Percentiles rank a stretch among this genome's conserved stretches.
These are phyloP conservation scores for Pleurotus tuoliensis DNA, from an alignment of 768 basidiomycete genomes.

Conservation along the genomic window DNA sequence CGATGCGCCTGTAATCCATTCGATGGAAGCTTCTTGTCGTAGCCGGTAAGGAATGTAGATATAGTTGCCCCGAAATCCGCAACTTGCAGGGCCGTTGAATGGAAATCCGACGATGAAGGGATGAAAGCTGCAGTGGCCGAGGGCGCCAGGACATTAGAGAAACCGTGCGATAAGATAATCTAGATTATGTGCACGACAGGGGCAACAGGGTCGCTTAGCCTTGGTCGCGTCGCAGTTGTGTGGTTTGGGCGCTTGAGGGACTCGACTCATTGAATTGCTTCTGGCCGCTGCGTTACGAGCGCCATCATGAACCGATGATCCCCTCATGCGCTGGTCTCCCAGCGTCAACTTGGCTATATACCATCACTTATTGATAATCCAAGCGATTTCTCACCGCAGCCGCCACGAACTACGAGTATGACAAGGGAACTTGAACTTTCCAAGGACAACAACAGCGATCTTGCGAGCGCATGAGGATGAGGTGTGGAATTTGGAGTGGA, in stretches of 20 bases:
- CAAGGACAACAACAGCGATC: constrained; percentile 79
- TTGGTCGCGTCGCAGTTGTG: too few relatives aligned
- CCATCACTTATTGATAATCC: too few relatives aligned
- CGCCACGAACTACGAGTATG: constrained; percentile 73
- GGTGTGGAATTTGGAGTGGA: constrained; percentile 96
- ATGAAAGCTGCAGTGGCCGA: neutral
- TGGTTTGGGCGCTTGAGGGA: too few relatives aligned
- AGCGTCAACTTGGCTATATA: too few relatives aligned
- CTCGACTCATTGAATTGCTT: too few relatives aligned
- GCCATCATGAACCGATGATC: too few relatives aligned
- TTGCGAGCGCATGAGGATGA: constrained; percentile 86
- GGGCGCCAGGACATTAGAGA: neutral
- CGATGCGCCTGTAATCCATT: constrained; percentile 51
- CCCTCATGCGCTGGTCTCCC: too few relatives aligned
- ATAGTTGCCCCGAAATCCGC: neutral
- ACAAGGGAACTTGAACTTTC: constrained; percentile 69
- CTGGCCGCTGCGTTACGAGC: too few relatives aligned
- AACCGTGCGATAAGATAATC: neutral
- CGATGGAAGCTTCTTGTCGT: neutral
- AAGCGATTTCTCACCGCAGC: too few relatives aligned
- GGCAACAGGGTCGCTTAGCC: too few relatives aligned
- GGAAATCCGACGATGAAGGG: neutral
- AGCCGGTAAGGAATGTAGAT: neutral
- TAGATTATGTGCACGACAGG: neutral
- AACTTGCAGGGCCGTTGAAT: neutral